These are phyloP conservation scores for Diaporthe sp. DNA, from an alignment of 2,329 filamentous ascomycete genomes.

Conservation along the genomic window DNA sequence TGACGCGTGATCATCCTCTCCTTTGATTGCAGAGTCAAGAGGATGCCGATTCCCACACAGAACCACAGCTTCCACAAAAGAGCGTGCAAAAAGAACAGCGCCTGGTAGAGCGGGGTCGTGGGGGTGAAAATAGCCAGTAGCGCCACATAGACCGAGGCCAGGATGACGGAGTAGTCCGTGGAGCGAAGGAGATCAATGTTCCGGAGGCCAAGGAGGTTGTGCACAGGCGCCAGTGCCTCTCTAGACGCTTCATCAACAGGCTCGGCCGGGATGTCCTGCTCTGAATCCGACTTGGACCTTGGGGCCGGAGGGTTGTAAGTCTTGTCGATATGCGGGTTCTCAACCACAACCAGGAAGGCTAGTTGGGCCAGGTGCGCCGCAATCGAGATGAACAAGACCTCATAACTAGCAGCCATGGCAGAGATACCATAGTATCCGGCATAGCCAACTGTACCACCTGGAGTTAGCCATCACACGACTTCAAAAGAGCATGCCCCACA, in stretches of 20 bases:
- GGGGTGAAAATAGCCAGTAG: conserved; percentile 82
- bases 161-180: conserved; percentile 84
- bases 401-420: conserved; percentile 97
- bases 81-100: conserved; percentile 85
- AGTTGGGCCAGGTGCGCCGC: conserved; percentile 95
- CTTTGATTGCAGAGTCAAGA: conserved; percentile 88
- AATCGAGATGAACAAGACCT: conserved; percentile 96
- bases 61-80: conserved; percentile 92
- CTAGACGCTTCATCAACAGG: conserved; percentile 45
- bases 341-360: conserved; percentile 89
- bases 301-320: conserved; percentile 94
- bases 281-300: conserved; percentile 65
- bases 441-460: conserved; percentile 76
- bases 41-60: conserved; percentile 85
- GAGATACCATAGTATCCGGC: conserved; percentile 98
- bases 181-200: conserved; percentile 92
- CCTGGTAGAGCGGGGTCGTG: conserved; percentile 80
- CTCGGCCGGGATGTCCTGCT: conserved; percentile 43
- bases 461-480: conserved; percentile 23
- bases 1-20: conserved; percentile 96
- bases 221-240: conserved; percentile 74
- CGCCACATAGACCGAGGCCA: conserved; percentile 83
- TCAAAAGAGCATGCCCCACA: neutral
- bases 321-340: conserved; percentile 98
- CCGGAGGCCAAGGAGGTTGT: conserved; percentile 84